Evolutionary conservation across 441 rosid genomes (phyloP), one percentile per base, ranked within the genome.

Genomic region (Adansonia rubrostipa): DNA sequence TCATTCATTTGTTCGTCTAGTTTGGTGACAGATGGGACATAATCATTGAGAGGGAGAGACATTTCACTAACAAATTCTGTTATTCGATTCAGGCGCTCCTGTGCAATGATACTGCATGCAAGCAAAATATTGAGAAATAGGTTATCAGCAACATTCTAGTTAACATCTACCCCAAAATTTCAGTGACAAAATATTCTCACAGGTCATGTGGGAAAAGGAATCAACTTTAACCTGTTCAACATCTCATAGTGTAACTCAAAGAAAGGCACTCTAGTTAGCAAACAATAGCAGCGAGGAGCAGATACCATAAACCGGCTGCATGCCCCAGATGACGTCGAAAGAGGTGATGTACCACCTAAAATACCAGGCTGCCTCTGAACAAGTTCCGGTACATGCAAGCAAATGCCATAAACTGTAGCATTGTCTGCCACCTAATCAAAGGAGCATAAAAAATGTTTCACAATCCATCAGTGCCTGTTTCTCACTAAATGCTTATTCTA

Each of bases 221-320:
- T 76, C 48, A 77, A 80, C 7, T 56, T 62, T 83, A 51, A 94
- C 99, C 99, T 92, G 93, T 94, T 94, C 82, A 96, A 82, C 97
- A 94, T 90, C 90, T 93, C 98, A 79, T 87, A 94, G 88, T 96
- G 99, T 77, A 96, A 82, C 87, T 93, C 97, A 84, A 96, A 96
- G 88, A 94, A 96, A 56, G 99, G 99, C 80, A 90, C 92, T 87
- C 92, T 89, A 22, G 99, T 93, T 70, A 96, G 87, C 86, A 96
- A 56, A 84, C 99, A 96, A 81, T 96, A 96, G 86, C 99, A 96
- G 76, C 99, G 99, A 86, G 96, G 99, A 2, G 98, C 99, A 78
- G 99, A 91, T 83, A 92, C 93, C 85, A 96, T 82, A 94, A 87
- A 93, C 74, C 89, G 95, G 82, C 90, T 82, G 84, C 88, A 82